Evolutionary conservation across 2,329 filamentous ascomycete genomes (phyloP), one percentile per base, ranked within the genome.

Genomic region (Xenoacremonium recifei): DNA sequence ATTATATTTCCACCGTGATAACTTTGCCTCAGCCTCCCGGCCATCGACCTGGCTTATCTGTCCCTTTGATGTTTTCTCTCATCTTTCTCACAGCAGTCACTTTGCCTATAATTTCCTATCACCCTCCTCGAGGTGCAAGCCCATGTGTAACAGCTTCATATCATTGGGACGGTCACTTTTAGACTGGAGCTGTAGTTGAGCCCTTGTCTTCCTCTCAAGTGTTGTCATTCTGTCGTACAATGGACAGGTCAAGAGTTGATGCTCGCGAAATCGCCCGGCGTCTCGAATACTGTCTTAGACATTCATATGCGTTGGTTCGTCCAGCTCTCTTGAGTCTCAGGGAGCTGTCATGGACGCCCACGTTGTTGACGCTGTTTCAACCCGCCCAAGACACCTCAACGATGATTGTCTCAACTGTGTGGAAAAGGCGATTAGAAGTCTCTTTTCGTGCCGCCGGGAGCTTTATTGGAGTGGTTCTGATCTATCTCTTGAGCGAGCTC

Each of bases 401-500:
- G 29, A 48, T 51, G 42, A 6, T 33, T 21, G 33, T 42, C 40
- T 47, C 50, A 37, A 37, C 21, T 3, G 19, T 58, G 6, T 58
- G 55, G 53, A 50, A 44, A 32, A 48, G 21, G 32, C 43, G 55
- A n/a, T 19, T 44, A 3, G 36, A n/a, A 21, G 19, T 21, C 2
- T 16, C 50, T 21, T 19, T 34, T 13, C 17, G 19, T 21, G 39
- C 25, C n/a, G 18, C 49, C 5, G 17, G 53, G 9, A 43, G 50
- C 18, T 53, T 71, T 17, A 12, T 65, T 6, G 51, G 61, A 12
- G 61, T 71, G 9, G 48, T 61, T 2, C 20, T 65, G 6, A 59
- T 75, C 6, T 72, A 66, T 30, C 47, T 73, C 3, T 18, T 57
- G 13, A 68, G 69, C 42, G 69, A 77, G 50, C 47, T 76, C n/a